Evolutionary conservation across 805 yeast genomes (phyloP).

Genomic region (Torulaspora indica): DNA sequence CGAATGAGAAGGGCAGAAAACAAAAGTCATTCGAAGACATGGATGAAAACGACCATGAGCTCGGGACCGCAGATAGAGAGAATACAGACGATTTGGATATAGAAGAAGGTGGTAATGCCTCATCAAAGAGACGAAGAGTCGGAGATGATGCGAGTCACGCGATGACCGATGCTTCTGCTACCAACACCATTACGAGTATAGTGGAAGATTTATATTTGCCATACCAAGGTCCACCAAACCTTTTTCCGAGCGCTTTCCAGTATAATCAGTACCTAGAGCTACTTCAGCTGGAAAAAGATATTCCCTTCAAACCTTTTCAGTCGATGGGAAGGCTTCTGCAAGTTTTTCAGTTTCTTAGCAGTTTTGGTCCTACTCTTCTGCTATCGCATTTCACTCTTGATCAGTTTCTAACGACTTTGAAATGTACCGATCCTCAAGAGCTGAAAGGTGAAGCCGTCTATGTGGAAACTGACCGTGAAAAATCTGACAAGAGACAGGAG

Average conservation of each 20-base stretch:
- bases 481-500: conserved; percentile 1
- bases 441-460: conserved; percentile 28
- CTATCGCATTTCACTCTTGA: conserved; percentile 30
- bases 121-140: conserved; percentile 13
- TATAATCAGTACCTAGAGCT: conserved; percentile 26
- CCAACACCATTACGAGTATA: conserved; percentile 21
- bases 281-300: conserved; percentile 10
- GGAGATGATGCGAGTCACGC: conserved; percentile 8
- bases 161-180: conserved; percentile 8
- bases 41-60: conserved; percentile 29
- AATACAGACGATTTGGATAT: conserved; percentile 22
- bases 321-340: conserved; percentile 28
- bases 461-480: conserved; percentile 11
- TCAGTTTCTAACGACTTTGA: conserved; percentile 29
- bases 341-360: conserved; percentile 31
- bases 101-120: conserved; percentile 3
- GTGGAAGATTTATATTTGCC: conserved; percentile 29
- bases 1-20: conserved; percentile 11
- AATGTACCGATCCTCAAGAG: conserved; percentile 31
- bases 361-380: conserved; percentile 26
- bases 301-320: conserved; percentile 10
- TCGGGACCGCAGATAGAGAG: conserved; percentile 16
- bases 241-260: conserved; percentile 17
- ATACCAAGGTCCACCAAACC: conserved; percentile 23
- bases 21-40: conserved; percentile 20